Base-by-base conservation (phyloP, 495 filamentous ascomycete genomes). In the Gamarada debralockiae region DNA sequence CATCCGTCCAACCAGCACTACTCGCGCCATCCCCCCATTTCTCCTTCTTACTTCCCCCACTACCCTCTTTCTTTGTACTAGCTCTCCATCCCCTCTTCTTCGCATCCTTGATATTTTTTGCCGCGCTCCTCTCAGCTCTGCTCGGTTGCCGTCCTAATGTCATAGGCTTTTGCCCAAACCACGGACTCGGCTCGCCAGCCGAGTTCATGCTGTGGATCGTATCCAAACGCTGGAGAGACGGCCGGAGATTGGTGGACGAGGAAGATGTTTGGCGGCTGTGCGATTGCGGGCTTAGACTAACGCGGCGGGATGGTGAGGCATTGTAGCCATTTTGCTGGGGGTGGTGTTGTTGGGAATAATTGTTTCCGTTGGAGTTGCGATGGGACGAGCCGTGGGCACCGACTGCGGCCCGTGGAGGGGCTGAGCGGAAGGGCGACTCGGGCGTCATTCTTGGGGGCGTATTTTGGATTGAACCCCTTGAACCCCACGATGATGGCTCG, bases 81-180 rank as follows among this genome's bases (percentile, higher is more conserved):
- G 71, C 72, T 9, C 66, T 75, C 74, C 79, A 83, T 2, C 78
- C 74, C 37, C 67, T 67, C 50, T 68, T 72, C 67, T 72, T 78
- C 2, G 77, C 78, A 47, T 81, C 75, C 14, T 73, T 66, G 9
- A 80, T 73, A 37, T 81, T 81, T 55, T 76, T 77, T 21, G 75
- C 67, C 15, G 77, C 78, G 20, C 73, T 77, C 24, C 73, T 70
- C 52, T 75, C 72, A 13, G 73, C 76, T 43, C 77, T 73, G 57
- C 77, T 78, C 41, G 70, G 70, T 37, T 70, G 70, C 20, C 72
- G 63, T 29, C 60, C 18, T 71, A 55, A 67, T n/a, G 43, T 42
- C 40, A 56, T 51, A n/a, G 55, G 25, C 23, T 51, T 59, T 29
- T 51, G 42, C 3, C 48, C 38, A 17, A 50, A 47, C 29, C 56